Conservation (phyloP, 23 red algal genomes). For the Gracilaria gracilis region DNA sequence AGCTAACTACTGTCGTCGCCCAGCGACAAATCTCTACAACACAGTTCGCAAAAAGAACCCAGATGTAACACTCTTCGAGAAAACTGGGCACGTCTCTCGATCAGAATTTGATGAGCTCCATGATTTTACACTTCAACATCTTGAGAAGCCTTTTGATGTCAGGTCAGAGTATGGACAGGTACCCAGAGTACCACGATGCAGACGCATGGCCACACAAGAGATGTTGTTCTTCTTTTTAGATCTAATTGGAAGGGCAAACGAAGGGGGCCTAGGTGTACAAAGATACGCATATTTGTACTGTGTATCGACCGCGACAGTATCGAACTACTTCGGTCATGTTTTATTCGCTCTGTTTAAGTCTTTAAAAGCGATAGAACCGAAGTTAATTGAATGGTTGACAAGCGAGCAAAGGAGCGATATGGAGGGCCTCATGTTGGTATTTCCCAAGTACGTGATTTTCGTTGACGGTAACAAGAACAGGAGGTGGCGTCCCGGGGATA, state of each 20-base stretch:
- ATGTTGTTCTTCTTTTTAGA: neutral
- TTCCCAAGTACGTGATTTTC: constrained; percentile 6
- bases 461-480: constrained; percentile 37
- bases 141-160: no score
- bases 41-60: no score
- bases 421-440: constrained; percentile 1
- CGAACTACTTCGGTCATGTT: neutral
- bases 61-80: no score
- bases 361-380: neutral
- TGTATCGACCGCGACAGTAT: neutral
- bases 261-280: neutral
- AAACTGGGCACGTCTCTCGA: no score
- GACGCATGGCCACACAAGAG: neutral
- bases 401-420: neutral
- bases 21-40: no score
- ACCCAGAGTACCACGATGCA: no score
- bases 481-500: constrained; percentile 17
- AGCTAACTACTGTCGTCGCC: no score
- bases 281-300: neutral
- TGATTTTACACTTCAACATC: no score
- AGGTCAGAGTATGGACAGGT: no score
- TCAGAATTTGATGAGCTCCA: no score
- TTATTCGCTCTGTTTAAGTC: neutral
- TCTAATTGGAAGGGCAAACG: neutral
- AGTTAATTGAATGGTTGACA: neutral